Evolutionary conservation across 176 grass and related monocot genomes (phyloP).

Genomic region (Carex pumila): DNA sequence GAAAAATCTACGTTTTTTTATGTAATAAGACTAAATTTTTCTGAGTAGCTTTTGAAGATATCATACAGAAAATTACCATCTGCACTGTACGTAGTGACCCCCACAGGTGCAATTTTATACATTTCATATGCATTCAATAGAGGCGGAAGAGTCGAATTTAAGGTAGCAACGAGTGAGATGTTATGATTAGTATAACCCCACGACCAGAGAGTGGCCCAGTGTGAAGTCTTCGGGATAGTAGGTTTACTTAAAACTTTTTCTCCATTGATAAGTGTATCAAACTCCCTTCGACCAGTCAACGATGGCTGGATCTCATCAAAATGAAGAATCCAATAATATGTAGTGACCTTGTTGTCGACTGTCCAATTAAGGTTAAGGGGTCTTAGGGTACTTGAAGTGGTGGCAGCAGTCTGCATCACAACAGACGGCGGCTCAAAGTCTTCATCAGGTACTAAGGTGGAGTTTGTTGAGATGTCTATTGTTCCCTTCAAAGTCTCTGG

Average conservation of each 20-base stretch:
- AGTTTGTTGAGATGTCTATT: neutral
- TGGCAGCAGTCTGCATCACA: neutral
- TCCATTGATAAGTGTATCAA: neutral
- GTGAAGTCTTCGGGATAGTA: neutral
- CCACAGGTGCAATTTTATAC: neutral
- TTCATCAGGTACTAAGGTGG: neutral
- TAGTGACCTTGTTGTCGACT: no score
- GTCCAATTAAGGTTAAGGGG: neutral
- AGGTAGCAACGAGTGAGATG: neutral
- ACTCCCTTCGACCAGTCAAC: neutral
- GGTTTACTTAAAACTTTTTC: neutral
- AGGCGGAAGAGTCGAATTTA: conserved; percentile 18
- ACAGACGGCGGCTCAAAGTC: neutral
- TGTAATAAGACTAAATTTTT: neutral
- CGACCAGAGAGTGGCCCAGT: neutral
- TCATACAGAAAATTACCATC: conserved; percentile 12
- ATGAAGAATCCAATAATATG: neutral
- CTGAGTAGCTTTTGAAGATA: neutral
- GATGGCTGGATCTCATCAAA: neutral
- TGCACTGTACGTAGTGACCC: neutral
- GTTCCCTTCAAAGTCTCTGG: neutral
- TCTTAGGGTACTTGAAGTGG: neutral
- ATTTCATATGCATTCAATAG: conserved; percentile 29
- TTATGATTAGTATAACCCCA: neutral
- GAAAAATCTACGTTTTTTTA: neutral